Base-by-base conservation (phyloP, 805 yeast species). In the Starmerella stellata region DNA sequence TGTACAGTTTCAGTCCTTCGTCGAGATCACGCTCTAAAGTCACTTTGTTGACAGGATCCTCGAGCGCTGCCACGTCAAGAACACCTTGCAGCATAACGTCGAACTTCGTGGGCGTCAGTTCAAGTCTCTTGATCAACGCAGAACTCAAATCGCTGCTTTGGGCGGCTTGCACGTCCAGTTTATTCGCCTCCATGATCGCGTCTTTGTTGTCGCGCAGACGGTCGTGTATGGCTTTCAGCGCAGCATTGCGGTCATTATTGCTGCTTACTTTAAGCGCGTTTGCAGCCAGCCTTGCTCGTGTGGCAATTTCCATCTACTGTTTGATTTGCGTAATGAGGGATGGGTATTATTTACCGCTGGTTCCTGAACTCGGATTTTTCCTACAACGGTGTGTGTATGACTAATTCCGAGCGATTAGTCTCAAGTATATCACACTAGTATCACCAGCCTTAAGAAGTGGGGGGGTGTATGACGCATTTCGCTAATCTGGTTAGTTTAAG, bases 81-180 rank as follows among this genome's bases (percentile, higher is more conserved):
- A 90, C 75, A 20, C 99, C 99, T 55, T 83, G 90, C 38, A 87
- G 69, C 99, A 90, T 90, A 21, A 79, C 64, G 45, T 85, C 96
- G 53, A 72, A 90, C 58, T 92, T 90, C 42, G 78, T 95, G 38
- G 76, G 74, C 35, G 79, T 69, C 30, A 90, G 64, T 55, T 92
- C 96, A 14, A 90, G 65, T 49, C 99, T 68, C 54, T 81, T 85
- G 38, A 85, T 63, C 49, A 90, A 62, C 1, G 95, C 70, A 0
- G 74, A 58, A 1, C 90, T 65, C 24, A 87, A 60, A 4, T 72
- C 68, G 34, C 70, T 65, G n/a, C 62, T 56, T 29, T 58, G 60
- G 1, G 95, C 95, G 23, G 66, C 66, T 34, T 69, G 70, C 65
- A 90, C 64, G 58, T 90, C 99, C 35, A 65, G 52, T 47, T 65